Conservation (phyloP, 768 basidiomycete genomes). For the Hypsizygus marmoreus region DNA sequence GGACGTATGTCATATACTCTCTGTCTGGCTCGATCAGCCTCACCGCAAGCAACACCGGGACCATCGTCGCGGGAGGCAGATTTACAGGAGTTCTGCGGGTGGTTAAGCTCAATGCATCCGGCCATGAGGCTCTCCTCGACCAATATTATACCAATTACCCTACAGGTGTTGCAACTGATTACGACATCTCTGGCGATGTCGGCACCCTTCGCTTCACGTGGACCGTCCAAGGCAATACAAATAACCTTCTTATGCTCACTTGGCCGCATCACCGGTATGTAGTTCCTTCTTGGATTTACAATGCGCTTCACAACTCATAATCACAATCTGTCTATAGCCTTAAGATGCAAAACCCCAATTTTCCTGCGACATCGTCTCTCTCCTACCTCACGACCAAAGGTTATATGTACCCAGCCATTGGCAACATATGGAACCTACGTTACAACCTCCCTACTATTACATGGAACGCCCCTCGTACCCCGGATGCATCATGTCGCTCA, state of each 20-base stretch:
- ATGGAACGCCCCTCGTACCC: conserved; percentile 32
- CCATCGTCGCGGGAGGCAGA: conserved; percentile 20
- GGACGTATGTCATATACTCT: conserved; percentile 35
- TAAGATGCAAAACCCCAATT: conserved; percentile 28
- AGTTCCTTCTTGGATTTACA: background rate
- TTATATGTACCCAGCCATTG: conserved; percentile 33
- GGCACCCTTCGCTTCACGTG: conserved; percentile 35
- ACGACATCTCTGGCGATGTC: conserved; percentile 27
- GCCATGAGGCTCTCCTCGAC: conserved; percentile 29
- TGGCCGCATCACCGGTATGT: conserved; percentile 36
- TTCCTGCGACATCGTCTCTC: conserved; percentile 22
- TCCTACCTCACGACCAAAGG: conserved; percentile 36
- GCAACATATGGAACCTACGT: conserved; percentile 30
- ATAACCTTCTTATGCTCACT: conserved; percentile 32
- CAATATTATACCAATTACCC: conserved; percentile 32
- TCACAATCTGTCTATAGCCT: conserved; percentile 1
- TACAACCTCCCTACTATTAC: conserved; percentile 34
- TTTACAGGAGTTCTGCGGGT: conserved; percentile 33
- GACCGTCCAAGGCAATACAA: conserved; percentile 28
- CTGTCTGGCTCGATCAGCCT: conserved; percentile 29
- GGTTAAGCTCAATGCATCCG: conserved; percentile 26
- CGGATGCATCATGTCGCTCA: conserved; percentile 30
- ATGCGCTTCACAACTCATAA: too few species aligned
- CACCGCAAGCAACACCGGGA: conserved; percentile 23
- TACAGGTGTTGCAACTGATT: conserved; percentile 28